Conservation (phyloP, 345 rosid genomes). For the Citrus hindsii region DNA sequence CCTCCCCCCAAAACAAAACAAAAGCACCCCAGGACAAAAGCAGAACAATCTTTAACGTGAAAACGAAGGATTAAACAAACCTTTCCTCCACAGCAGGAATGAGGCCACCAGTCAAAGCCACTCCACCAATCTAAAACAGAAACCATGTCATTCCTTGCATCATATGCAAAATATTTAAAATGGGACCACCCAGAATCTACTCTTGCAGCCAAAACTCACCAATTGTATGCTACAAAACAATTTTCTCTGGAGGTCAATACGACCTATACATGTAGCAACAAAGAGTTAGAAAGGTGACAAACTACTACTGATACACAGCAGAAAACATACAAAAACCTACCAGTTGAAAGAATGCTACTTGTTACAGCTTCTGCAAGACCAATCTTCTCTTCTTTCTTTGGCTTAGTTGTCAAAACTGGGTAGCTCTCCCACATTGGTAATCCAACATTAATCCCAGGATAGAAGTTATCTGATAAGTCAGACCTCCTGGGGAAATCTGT, state of each 20-base stretch:
- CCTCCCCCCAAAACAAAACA: neutral
- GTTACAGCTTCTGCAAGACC: slow-evolving; percentile 94
- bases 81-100: slow-evolving; percentile 79
- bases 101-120: slow-evolving; percentile 78
- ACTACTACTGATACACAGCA: slow-evolving; percentile 2
- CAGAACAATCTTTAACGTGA: neutral
- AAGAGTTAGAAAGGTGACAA: slow-evolving; percentile 10
- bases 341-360: slow-evolving; percentile 82
- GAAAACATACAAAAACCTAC: slow-evolving; percentile 34
- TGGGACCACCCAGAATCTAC: slow-evolving; percentile 1
- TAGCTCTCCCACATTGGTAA: slow-evolving; percentile 85
- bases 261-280: slow-evolving; percentile 47
- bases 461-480: slow-evolving; percentile 50
- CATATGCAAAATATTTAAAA: neutral
- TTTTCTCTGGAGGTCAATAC: slow-evolving; percentile 87
- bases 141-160: slow-evolving; percentile 18
- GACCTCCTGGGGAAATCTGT: slow-evolving; percentile 72
- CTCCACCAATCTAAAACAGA: slow-evolving; percentile 79
- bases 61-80: slow-evolving; percentile 33
- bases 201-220: slow-evolving; percentile 39
- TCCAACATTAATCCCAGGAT: slow-evolving; percentile 48
- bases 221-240: slow-evolving; percentile 82
- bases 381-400: slow-evolving; percentile 92
- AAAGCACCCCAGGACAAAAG: neutral
- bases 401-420: slow-evolving; percentile 53